Evolutionary conservation across 1,284 basidiomycete species (phyloP).

Genomic region (Marasmius sp.): DNA sequence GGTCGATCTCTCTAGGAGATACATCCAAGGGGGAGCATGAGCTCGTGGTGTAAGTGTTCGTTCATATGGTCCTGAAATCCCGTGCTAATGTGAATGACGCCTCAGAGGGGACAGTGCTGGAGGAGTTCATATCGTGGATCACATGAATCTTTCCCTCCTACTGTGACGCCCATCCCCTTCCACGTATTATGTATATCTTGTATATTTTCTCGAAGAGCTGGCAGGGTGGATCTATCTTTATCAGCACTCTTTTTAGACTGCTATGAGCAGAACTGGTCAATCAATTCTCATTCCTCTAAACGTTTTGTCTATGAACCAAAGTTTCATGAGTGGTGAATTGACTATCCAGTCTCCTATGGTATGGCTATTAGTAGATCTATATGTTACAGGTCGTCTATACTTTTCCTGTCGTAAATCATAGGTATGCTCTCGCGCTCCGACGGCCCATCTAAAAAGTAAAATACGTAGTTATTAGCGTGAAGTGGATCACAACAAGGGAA

Average conservation of each 20-base stretch:
- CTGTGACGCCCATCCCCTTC: too few species aligned
- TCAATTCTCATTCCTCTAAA: not conserved
- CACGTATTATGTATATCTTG: too few species aligned
- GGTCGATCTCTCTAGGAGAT: slow-evolving; percentile 60
- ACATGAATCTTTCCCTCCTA: too few species aligned
- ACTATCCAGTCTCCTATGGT: not conserved
- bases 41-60: slow-evolving; percentile 56
- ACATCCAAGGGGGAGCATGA: slow-evolving; percentile 47
- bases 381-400: not conserved
- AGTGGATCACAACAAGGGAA: not conserved
- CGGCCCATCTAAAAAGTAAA: slow-evolving; percentile 42
- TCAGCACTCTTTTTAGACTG: too few species aligned
- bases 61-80: not conserved
- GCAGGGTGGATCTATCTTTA: too few species aligned
- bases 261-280: too few species aligned
- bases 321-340: slow-evolving; percentile 1
- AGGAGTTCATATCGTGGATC: slow-evolving; percentile 1
- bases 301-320: not conserved
- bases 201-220: too few species aligned
- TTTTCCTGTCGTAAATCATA: slow-evolving; percentile 29
- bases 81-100: slow-evolving; percentile 1
- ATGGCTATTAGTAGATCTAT: slow-evolving; percentile 1
- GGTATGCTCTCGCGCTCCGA: slow-evolving; percentile 49
- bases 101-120: slow-evolving; percentile 38
- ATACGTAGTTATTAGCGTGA: not conserved